A percentile compares a stretch with the other conserved stretches of the same genome.
Conservation (phyloP, 768 basidiomycete genomes). For the Gelatoporia subvermispora region DNA sequence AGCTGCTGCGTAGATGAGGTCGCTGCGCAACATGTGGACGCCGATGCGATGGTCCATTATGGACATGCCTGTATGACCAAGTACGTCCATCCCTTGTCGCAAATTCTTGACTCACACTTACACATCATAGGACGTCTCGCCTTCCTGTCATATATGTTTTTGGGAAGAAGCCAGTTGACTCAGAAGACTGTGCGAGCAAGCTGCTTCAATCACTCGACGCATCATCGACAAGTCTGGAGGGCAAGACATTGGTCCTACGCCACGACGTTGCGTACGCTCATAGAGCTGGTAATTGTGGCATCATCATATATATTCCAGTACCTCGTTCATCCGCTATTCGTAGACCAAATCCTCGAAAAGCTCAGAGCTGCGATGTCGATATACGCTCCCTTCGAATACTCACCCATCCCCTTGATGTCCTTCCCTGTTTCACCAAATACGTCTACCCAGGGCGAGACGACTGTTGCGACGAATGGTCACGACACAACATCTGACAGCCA, state of each 20-base stretch:
- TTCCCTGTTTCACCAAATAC: constrained; percentile 5
- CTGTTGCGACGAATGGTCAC: neutral
- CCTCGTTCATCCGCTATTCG: neutral
- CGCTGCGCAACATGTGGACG: constrained; percentile 89
- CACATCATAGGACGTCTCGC: constrained; percentile 64
- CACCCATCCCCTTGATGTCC: constrained; percentile 23
- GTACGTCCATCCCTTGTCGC: too few species aligned
- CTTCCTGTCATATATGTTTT: constrained; percentile 90
- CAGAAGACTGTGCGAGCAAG: constrained; percentile 41
- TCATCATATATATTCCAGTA: too few species aligned
- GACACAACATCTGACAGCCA: neutral
- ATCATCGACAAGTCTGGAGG: neutral
- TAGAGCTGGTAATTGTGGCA: constrained; percentile 44
- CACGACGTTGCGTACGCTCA: constrained; percentile 80
- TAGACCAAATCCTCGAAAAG: constrained; percentile 31
- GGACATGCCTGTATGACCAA: constrained; percentile 94
- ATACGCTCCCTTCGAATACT: constrained; percentile 31
- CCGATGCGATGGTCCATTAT: constrained; percentile 90
- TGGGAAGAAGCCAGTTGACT: constrained; percentile 65
- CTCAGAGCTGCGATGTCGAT: constrained; percentile 25
- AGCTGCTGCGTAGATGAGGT: constrained; percentile 98
- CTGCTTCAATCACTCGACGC: constrained; percentile 32
- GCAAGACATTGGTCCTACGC: constrained; percentile 41
- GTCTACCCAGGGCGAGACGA: neutral
- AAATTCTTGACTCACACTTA: neutral